These are phyloP conservation scores for Fusarium sp. DNA, from an alignment of 2,329 filamentous ascomycete genomes.

Conservation along the genomic window DNA sequence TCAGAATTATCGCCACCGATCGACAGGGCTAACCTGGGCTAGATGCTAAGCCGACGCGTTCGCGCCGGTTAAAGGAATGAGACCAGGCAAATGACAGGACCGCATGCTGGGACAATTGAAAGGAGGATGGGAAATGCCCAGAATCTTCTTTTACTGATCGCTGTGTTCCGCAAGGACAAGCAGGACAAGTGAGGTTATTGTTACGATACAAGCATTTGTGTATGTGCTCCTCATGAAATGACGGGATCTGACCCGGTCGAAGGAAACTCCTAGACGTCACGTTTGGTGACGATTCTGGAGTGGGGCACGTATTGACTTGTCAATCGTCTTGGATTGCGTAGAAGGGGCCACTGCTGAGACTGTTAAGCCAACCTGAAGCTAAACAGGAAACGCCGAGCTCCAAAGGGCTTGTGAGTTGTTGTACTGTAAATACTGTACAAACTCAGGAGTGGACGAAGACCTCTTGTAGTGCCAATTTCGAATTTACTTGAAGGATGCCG, in stretches of 20 bases:
- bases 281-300: conserved; percentile 32
- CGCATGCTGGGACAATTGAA: conserved; percentile 1
- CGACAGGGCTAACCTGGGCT: conserved; percentile 38
- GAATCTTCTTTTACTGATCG: background rate
- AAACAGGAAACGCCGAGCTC: conserved; percentile 28
- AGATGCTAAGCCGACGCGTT: conserved; percentile 21
- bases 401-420: conserved; percentile 4
- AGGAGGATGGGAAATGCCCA: background rate
- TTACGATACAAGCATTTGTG: background rate
- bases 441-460: background rate
- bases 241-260: background rate
- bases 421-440: background rate
- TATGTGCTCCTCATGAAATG: background rate
- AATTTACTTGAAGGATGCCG: conserved; percentile 3
- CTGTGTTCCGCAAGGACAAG: background rate
- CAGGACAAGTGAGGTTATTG: background rate
- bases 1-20: conserved; percentile 38
- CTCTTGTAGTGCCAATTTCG: conserved; percentile 5
- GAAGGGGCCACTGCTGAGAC: conserved; percentile 18
- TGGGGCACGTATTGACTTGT: conserved; percentile 23
- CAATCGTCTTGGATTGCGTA: conserved; percentile 14
- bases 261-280: conserved; percentile 1
- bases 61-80: conserved; percentile 14
- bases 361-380: conserved; percentile 22
- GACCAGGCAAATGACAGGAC: conserved; percentile 11